phyloP scores from a whole-genome alignment of 1,284 basidiomycete species.

The Malassezia vespertilionis region DNA sequence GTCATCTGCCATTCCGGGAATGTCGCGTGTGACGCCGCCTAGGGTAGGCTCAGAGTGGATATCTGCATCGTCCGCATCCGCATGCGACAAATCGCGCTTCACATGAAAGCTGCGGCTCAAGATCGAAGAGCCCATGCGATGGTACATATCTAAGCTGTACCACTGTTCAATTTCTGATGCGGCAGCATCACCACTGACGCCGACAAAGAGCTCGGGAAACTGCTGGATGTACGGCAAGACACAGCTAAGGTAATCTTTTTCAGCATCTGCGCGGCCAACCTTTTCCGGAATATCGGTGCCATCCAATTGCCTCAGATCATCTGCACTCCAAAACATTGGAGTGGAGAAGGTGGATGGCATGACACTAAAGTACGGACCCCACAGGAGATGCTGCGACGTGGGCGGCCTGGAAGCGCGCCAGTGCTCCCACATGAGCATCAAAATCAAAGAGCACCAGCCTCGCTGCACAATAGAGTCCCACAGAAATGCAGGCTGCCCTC shows the following conservation, averaged over 20 bases:
- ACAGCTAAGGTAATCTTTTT: conserved; percentile 57
- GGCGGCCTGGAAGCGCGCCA: conserved; percentile 18
- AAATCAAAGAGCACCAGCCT: conserved; percentile 77
- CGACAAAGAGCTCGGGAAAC: conserved; percentile 27
- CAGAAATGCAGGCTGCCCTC: neutral
- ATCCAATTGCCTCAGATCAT: conserved; percentile 63
- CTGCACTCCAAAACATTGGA: conserved; percentile 83
- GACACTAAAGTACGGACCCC: conserved; percentile 39
- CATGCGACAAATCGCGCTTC: conserved; percentile 20
- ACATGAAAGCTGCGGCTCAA: conserved; percentile 80
- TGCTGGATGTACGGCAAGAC: conserved; percentile 48
- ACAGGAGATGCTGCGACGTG: conserved; percentile 3
- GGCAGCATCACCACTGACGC: conserved; percentile 4
- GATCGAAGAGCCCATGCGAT: conserved; percentile 84
- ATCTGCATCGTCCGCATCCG: conserved; percentile 14
- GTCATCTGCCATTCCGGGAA: conserved; percentile 14
- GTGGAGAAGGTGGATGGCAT: conserved; percentile 66
- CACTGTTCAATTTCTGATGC: conserved; percentile 47
- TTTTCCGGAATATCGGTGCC: conserved; percentile 79
- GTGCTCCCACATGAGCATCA: conserved; percentile 91
- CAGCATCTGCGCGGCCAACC: conserved; percentile 73
- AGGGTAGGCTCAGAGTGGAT: conserved; percentile 8
- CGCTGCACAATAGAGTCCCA: conserved; percentile 34
- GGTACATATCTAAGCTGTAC: conserved; percentile 69
- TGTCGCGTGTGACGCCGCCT: conserved; percentile 9